Percentiles rank a stretch among this genome's conserved stretches.
phyloP scores from a whole-genome alignment of 257 asterid genomes.

The Anisodus tanguticus region DNA sequence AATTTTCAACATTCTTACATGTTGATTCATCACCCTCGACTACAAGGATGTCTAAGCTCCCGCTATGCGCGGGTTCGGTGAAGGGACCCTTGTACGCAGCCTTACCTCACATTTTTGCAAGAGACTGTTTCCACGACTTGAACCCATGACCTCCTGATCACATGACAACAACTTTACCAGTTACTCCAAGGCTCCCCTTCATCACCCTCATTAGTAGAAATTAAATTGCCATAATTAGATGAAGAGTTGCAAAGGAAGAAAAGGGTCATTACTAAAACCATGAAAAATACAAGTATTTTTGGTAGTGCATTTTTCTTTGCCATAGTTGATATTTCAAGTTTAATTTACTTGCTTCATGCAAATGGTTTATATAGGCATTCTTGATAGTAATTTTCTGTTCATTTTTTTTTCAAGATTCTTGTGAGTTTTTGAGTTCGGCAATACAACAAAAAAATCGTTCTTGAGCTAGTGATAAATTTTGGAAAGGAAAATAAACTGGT shows the following conservation, averaged over 20 bases:
- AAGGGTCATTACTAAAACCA: not conserved
- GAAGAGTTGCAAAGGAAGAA: not conserved
- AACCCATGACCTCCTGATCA: no score
- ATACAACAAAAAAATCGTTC: not conserved
- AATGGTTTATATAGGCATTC: not conserved
- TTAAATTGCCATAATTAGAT: not conserved
- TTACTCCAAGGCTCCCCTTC: not conserved
- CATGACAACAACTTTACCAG: no score
- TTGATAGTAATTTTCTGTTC: not conserved
- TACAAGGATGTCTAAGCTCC: no score
- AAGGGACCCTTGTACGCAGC: no score
- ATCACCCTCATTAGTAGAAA: not conserved
- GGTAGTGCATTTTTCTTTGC: not conserved
- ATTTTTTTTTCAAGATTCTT: not conserved
- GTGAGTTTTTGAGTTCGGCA: slow-evolving; percentile 8
- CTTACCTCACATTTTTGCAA: no score
- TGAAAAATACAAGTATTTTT: not conserved
- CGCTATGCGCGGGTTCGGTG: no score
- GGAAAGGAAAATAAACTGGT: not conserved
- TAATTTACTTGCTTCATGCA: not conserved
- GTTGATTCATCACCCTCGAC: no score
- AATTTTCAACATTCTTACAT: no score
- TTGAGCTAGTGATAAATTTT: not conserved
- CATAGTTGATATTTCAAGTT: not conserved
- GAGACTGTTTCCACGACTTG: no score